phyloP scores from a whole-genome alignment of 768 basidiomycete genomes.

The Boletus pseudo-olivaceus region DNA sequence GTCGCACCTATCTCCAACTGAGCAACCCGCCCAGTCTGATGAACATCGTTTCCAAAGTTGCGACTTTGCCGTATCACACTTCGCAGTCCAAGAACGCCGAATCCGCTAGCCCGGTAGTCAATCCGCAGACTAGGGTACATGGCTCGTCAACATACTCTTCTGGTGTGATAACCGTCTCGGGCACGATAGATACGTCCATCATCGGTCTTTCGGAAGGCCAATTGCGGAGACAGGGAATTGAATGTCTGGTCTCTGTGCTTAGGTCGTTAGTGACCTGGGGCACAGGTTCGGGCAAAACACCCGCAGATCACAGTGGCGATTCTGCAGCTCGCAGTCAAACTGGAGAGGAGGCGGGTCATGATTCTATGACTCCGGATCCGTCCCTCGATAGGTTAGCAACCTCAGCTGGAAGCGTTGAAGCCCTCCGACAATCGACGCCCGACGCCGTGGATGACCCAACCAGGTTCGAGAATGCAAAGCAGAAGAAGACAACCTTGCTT shows the following conservation, averaged over 20 bases:
- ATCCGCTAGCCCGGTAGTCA: constrained; percentile 57
- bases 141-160: constrained; percentile 52
- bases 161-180: constrained; percentile 60
- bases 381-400: constrained; percentile 54
- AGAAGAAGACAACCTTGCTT: constrained; percentile 89
- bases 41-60: constrained; percentile 94
- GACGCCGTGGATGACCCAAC: constrained; percentile 87
- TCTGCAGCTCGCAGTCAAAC: constrained; percentile 42
- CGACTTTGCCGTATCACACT: constrained; percentile 51
- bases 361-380: constrained; percentile 52
- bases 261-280: constrained; percentile 93
- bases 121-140: constrained; percentile 39
- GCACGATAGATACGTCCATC: constrained; percentile 61
- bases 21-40: constrained; percentile 55
- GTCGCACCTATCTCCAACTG: constrained; percentile 2
- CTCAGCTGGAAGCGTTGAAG: constrained; percentile 48
- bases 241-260: constrained; percentile 85
- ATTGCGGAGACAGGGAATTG: constrained; percentile 87
- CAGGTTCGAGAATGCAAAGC: constrained; percentile 92
- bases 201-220: constrained; percentile 79
- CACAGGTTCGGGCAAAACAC: constrained; percentile 42
- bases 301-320: constrained; percentile 35
- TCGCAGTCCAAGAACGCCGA: constrained; percentile 51
- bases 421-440: constrained; percentile 65
- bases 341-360: constrained; percentile 52